Conservation (phyloP, 2,329 filamentous ascomycete species). For the Fusarium buharicum region DNA sequence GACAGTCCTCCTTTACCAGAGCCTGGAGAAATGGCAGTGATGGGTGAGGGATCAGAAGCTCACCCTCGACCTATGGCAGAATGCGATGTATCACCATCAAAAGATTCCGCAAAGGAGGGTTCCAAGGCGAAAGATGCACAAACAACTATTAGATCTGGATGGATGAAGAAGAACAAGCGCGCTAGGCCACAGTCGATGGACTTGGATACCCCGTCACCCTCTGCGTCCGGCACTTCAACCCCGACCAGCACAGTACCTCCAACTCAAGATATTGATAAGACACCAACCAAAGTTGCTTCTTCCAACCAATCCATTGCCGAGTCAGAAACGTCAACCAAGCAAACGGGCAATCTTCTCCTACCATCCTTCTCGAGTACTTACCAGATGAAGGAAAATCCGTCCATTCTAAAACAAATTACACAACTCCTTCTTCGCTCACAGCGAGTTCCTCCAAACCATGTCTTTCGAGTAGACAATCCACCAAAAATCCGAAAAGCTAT, state of each 20-base stretch:
- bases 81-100: slow-evolving; percentile 55
- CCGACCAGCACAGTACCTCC: slow-evolving; percentile 32
- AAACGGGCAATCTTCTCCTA: slow-evolving; percentile 70
- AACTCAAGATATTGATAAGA: slow-evolving; percentile 32
- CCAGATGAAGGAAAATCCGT: slow-evolving; percentile 71
- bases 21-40: slow-evolving; percentile 65
- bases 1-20: slow-evolving; percentile 51
- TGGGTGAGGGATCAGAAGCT: slow-evolving; percentile 66
- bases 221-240: slow-evolving; percentile 40
- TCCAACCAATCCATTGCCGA: slow-evolving; percentile 51
- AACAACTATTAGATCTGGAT: slow-evolving; percentile 46
- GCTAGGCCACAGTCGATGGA: slow-evolving; percentile 61
- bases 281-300: slow-evolving; percentile 27
- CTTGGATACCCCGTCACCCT: slow-evolving; percentile 52
- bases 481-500: slow-evolving; percentile 85
- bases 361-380: slow-evolving; percentile 78
- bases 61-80: slow-evolving; percentile 61
- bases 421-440: slow-evolving; percentile 66
- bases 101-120: slow-evolving; percentile 46
- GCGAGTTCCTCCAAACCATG: slow-evolving; percentile 71
- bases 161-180: slow-evolving; percentile 57
- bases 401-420: slow-evolving; percentile 74
- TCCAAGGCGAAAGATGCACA: slow-evolving; percentile 48
- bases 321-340: slow-evolving; percentile 58
- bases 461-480: slow-evolving; percentile 74